A percentile compares a stretch with the other conserved stretches of the same genome.
Evolutionary conservation across 2,329 filamentous ascomycete species (phyloP).

Genomic region (Dendrostoma leiphaemia): DNA sequence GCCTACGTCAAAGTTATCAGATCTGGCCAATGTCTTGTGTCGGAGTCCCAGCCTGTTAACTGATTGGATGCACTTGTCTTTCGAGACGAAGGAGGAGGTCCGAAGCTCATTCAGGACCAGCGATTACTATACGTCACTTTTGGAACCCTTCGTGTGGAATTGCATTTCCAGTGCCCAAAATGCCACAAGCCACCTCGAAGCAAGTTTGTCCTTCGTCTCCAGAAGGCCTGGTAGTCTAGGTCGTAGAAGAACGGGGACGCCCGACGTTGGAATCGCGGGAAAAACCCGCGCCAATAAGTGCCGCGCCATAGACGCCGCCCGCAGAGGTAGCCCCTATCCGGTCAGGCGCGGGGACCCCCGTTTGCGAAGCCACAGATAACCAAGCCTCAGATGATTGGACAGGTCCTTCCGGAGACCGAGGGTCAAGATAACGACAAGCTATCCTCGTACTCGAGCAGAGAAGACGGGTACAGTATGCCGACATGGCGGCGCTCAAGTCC

Average conservation of each 20-base stretch:
- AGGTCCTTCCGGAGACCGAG: background rate
- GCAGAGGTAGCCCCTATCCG: background rate
- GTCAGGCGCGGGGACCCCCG: background rate
- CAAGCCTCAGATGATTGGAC: background rate
- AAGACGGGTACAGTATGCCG: background rate
- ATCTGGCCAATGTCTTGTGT: background rate
- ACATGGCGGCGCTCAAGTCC: background rate
- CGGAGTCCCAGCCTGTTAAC: background rate
- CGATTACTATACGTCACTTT: too few relatives aligned
- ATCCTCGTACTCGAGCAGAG: background rate
- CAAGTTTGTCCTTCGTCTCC: too few relatives aligned
- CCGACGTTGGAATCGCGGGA: background rate
- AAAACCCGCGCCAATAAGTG: background rate
- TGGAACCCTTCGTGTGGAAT: too few relatives aligned
- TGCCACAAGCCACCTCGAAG: too few relatives aligned
- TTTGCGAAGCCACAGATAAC: constrained; percentile 2
- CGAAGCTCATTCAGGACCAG: too few relatives aligned
- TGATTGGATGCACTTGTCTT: background rate
- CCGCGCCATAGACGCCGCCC: background rate
- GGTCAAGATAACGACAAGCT: constrained; percentile 1
- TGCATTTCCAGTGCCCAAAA: too few relatives aligned
- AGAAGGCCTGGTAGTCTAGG: too few relatives aligned
- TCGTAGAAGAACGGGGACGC: too few relatives aligned
- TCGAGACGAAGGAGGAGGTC: background rate
- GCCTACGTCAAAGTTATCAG: background rate